Evolutionary conservation across 1,284 basidiomycete genomes (phyloP).

Genomic region (Vanrija sp.): DNA sequence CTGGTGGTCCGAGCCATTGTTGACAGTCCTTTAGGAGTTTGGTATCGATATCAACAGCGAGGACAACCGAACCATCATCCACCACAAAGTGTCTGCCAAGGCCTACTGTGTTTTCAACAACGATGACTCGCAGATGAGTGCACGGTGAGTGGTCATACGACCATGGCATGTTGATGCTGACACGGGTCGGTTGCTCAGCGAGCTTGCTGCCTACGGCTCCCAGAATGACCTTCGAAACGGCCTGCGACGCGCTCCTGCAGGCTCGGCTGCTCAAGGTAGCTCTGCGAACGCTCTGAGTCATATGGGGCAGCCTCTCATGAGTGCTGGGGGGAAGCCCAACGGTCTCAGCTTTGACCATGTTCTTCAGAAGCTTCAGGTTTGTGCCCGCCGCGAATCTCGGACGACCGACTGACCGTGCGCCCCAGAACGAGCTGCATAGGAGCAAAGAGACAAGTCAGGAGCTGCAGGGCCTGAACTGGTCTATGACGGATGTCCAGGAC

Average conservation of each 20-base stretch:
- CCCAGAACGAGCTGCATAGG: conserved; percentile 83
- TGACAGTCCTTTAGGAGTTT: conserved; percentile 66
- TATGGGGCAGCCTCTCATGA: conserved; percentile 38
- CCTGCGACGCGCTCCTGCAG: conserved; percentile 8
- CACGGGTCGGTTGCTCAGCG: conserved; percentile 28
- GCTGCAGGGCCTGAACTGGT: conserved; percentile 69
- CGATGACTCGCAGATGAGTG: conserved; percentile 62
- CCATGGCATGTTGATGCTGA: neutral
- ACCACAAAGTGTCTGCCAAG: conserved; percentile 95
- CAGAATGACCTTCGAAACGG: conserved; percentile 30
- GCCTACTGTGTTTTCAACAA: conserved; percentile 83
- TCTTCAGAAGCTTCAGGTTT: conserved; percentile 50
- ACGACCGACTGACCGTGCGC: conserved; percentile 38
- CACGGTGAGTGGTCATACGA: conserved; percentile 28
- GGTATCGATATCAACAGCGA: conserved; percentile 99
- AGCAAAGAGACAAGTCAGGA: conserved; percentile 91
- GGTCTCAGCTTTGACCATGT: conserved; percentile 53
- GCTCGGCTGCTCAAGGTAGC: conserved; percentile 2
- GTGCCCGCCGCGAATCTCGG: conserved; percentile 1
- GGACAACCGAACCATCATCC: conserved; percentile 96
- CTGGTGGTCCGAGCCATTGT: neutral
- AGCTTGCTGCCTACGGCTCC: conserved; percentile 33
- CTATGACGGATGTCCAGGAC: conserved; percentile 88
- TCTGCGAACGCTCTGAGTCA: conserved; percentile 20
- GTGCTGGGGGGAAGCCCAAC: conserved; percentile 43